phyloP scores from a whole-genome alignment of 2,329 filamentous ascomycete species.

The Ceratocystiopsis sp. region DNA sequence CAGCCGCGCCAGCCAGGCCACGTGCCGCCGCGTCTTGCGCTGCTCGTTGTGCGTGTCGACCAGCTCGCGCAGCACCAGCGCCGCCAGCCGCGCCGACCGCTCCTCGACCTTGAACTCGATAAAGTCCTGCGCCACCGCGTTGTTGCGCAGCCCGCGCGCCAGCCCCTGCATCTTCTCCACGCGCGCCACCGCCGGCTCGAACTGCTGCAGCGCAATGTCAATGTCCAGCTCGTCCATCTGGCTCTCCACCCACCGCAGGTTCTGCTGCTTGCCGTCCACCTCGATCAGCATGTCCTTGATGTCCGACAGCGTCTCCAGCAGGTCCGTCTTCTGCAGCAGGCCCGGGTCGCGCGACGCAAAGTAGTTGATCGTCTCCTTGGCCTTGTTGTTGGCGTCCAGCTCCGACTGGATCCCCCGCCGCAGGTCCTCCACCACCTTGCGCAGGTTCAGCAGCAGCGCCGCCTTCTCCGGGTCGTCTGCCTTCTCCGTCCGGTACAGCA shows the following conservation, averaged over 20 bases:
- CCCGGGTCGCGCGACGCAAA: conserved; percentile 64
- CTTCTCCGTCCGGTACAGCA: conserved; percentile 85
- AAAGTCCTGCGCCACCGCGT: conserved; percentile 75
- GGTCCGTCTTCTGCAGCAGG: conserved; percentile 59
- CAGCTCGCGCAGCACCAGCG: conserved; percentile 60
- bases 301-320: conserved; percentile 61
- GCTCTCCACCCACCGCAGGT: conserved; percentile 84
- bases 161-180: conserved; percentile 75
- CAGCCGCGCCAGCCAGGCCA: conserved; percentile 68
- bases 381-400: conserved; percentile 71
- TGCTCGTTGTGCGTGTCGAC: conserved; percentile 62
- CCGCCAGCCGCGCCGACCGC: conserved; percentile 59
- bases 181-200: conserved; percentile 66
- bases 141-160: conserved; percentile 66
- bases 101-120: conserved; percentile 85
- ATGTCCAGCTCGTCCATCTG: conserved; percentile 96
- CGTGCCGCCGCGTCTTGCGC: conserved; percentile 61
- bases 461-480: conserved; percentile 63
- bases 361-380: conserved; percentile 72
- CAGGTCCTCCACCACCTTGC: conserved; percentile 83
- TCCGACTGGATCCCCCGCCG: conserved; percentile 74
- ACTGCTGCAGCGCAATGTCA: conserved; percentile 77
- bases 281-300: conserved; percentile 85
- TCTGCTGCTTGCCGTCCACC: conserved; percentile 91
- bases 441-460: conserved; percentile 69